Conservation (phyloP, 108 stramenopile species). For the Cyclotella choctawhatcheeana region DNA sequence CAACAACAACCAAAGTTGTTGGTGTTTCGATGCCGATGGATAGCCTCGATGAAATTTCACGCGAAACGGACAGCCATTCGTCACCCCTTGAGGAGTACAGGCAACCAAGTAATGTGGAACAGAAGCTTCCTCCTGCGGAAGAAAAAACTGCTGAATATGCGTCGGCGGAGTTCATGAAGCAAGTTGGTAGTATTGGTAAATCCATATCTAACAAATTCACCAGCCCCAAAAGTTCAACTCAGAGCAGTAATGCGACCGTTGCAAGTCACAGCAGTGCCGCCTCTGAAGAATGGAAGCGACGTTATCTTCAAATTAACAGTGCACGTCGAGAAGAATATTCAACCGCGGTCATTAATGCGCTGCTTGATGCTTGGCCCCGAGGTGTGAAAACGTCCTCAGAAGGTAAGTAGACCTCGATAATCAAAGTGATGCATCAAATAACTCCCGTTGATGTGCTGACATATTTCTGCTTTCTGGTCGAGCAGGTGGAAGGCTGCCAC, state of each 20-base stretch:
- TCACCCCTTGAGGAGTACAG: conserved; percentile 4
- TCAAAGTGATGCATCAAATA: no score
- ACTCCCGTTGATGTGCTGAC: no score
- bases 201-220: conserved; percentile 13
- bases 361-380: conserved; percentile 83
- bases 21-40: conserved; percentile 37
- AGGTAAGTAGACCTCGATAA: no score
- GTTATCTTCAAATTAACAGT: conserved; percentile 52
- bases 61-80: conserved; percentile 44
- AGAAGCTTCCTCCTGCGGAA: neutral
- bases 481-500: conserved; percentile 78
- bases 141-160: neutral
- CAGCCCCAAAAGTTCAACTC: conserved; percentile 4
- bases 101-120: neutral
- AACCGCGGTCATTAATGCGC: conserved; percentile 76
- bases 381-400: conserved; percentile 77
- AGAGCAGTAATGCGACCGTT: neutral
- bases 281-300: conserved; percentile 37
- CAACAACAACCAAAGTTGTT: conserved; percentile 16
- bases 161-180: neutral
- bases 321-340: conserved; percentile 75
- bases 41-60: conserved; percentile 30
- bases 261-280: neutral
- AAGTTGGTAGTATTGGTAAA: conserved; percentile 13
- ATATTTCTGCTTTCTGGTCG: no score